Evolutionary conservation across 495 filamentous ascomycete genomes (phyloP), one percentile per base, ranked within the genome.

Genomic region (Lepidopterella palustris): DNA sequence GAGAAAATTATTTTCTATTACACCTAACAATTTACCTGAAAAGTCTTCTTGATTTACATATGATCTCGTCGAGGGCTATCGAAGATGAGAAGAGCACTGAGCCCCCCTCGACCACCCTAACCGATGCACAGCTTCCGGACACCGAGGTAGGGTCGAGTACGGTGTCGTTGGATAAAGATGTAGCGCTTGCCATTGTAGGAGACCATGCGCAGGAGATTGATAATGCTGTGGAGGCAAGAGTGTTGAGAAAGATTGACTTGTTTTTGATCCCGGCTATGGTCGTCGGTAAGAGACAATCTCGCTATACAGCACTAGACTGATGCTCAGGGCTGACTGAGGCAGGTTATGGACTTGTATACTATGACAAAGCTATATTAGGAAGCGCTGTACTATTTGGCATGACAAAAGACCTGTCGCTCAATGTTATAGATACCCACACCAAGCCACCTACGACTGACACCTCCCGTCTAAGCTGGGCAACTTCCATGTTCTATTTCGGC

Each of bases 311-410:
- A 31, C 42, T 55, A 24, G 13, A 20, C 8, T 13, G 20, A 21
- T 15, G 64, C 57, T 11, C 21, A 10, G 21, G 9, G 21, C 42
- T 53, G 20, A 64, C 10, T 24, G 4, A 0, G 5, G 26, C 47
- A 66, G 69, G 80, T 2, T 84, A 89, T 74, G 86, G 86, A 10
- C 75, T 90, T 49, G 85, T 89, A 5, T 90, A 89, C 69, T 89
- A 87, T 66, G 87, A 90, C 70, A 90, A 89, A 70, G 86, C 86
- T 5, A 88, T 90, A 57, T 70, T 89, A 4, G 87, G 87, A n/a
- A 79, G 80, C 55, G 86, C 86, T 0, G 78, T 80, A 9, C 77
- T 90, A 11, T 87, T 90, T 69, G 86, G 86, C 59, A 89, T 89
- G 86, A 88, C 86, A 0, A 74, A 77, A 20, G 87, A 90, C 68